phyloP scores from a whole-genome alignment of 495 filamentous ascomycete genomes.

The Xylaria bambusicola region DNA sequence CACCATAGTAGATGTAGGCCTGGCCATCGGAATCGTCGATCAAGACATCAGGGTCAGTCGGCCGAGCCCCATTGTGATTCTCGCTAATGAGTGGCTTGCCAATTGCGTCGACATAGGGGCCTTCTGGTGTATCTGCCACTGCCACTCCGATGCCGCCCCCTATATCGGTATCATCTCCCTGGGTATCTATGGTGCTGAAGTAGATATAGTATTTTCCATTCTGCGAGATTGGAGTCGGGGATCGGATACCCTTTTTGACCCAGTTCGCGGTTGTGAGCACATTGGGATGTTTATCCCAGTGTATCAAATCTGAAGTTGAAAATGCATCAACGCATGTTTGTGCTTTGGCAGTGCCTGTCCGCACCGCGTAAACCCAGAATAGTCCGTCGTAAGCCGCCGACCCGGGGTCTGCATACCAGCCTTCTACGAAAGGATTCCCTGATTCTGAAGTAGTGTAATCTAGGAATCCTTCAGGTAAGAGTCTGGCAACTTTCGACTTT shows the following conservation, averaged over 20 bases:
- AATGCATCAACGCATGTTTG: slow-evolving; percentile 52
- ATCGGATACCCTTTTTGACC: slow-evolving; percentile 50
- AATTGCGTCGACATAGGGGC: slow-evolving; percentile 49
- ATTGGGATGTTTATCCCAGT: slow-evolving; percentile 45
- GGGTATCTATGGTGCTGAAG: slow-evolving; percentile 49
- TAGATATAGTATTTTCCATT: slow-evolving; percentile 53
- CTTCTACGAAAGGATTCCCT: slow-evolving; percentile 44
- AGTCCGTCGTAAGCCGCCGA: slow-evolving; percentile 50
- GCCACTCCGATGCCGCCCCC: slow-evolving; percentile 49
- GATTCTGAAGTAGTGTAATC: slow-evolving; percentile 30
- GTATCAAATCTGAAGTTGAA: slow-evolving; percentile 42
- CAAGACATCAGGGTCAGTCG: slow-evolving; percentile 52
- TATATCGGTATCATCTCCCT: slow-evolving; percentile 18
- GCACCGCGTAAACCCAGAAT: slow-evolving; percentile 54
- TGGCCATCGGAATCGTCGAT: slow-evolving; percentile 46
- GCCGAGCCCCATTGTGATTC: slow-evolving; percentile 43
- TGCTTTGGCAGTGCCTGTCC: slow-evolving; percentile 44
- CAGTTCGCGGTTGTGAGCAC: slow-evolving; percentile 45
- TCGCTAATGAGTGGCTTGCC: slow-evolving; percentile 41
- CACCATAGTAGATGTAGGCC: slow-evolving; percentile 54
- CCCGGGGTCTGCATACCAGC: slow-evolving; percentile 55
- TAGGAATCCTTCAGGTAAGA: background rate
- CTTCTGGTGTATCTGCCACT: slow-evolving; percentile 41
- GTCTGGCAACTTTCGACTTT: background rate
- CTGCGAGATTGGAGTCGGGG: slow-evolving; percentile 46